Evolutionary conservation across 371 early-diverging fungal species (phyloP).

Genomic region (Mortierella sp.): DNA sequence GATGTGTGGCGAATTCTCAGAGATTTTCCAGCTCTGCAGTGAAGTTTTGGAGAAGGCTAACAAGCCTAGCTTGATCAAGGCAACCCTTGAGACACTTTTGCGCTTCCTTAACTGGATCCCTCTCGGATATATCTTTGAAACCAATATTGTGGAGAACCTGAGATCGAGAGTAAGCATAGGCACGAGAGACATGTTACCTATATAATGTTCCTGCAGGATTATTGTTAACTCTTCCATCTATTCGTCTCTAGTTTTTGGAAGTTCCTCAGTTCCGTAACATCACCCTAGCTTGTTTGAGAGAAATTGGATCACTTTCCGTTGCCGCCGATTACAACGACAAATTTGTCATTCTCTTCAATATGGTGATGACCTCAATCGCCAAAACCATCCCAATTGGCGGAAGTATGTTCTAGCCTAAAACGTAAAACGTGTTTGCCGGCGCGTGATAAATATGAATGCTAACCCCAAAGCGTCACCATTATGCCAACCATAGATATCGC

Average conservation of each 20-base stretch:
- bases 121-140: conserved; percentile 96
- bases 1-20: conserved; percentile 96
- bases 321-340: conserved; percentile 85
- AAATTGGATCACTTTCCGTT: conserved; percentile 88
- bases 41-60: conserved; percentile 95
- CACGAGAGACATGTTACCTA: neutral
- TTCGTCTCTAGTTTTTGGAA: conserved; percentile 77
- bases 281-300: conserved; percentile 94
- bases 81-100: conserved; percentile 93
- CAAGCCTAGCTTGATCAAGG: conserved; percentile 88
- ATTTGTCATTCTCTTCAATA: conserved; percentile 84
- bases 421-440: neutral
- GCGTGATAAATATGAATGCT: too few relatives aligned
- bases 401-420: conserved; percentile 57
- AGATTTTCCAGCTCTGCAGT: conserved; percentile 96
- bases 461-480: conserved; percentile 5
- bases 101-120: conserved; percentile 98
- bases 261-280: conserved; percentile 91
- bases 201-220: neutral
- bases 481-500: conserved; percentile 74
- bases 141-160: conserved; percentile 90
- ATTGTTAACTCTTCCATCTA: neutral
- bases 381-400: conserved; percentile 78
- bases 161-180: conserved; percentile 75
- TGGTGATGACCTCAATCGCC: conserved; percentile 79